Evolutionary conservation across 345 rosid genomes (phyloP).

Genomic region (Lenwebbia sp.): DNA sequence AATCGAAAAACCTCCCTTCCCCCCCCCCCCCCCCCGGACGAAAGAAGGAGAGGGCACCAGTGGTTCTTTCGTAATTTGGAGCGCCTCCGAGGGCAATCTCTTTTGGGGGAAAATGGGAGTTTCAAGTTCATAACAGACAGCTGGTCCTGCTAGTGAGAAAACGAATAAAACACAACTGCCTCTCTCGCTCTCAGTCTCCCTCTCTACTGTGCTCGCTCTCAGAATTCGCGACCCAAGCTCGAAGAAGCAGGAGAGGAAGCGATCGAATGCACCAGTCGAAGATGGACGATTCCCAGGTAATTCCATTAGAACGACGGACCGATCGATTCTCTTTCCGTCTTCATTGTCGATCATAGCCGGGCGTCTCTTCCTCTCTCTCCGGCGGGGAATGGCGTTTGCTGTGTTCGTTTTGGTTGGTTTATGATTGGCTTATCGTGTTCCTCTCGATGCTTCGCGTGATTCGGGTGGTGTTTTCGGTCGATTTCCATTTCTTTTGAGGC

Average conservation of each 20-base stretch:
- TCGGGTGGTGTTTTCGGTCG: not conserved
- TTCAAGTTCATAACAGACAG: slow-evolving; percentile 80
- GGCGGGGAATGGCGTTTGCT: not conserved
- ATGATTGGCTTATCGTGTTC: not conserved
- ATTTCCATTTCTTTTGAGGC: not conserved
- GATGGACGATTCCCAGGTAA: not conserved
- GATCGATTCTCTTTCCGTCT: not conserved
- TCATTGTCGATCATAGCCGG: not conserved
- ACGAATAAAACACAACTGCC: not conserved
- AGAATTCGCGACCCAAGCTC: not conserved
- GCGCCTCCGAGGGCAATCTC: slow-evolving; percentile 6
- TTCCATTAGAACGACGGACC: not conserved
- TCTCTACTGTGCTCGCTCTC: not conserved
- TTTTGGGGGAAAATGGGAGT: slow-evolving; percentile 2
- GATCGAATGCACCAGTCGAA: not conserved
- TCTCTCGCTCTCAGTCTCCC: not conserved
- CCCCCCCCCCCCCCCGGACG: not conserved
- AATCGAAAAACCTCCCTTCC: not conserved
- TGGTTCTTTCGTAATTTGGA: slow-evolving; percentile 16
- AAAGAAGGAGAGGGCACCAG: not conserved
- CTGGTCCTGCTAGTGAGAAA: slow-evolving; percentile 21
- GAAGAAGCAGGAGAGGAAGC: not conserved
- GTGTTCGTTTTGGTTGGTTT: not conserved
- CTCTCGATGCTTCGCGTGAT: not conserved
- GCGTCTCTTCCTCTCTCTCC: not conserved